A percentile compares a stretch with the other conserved stretches of the same genome.
phyloP scores from a whole-genome alignment of 2,329 filamentous ascomycete species.

The Dactylellina drechsleri region DNA sequence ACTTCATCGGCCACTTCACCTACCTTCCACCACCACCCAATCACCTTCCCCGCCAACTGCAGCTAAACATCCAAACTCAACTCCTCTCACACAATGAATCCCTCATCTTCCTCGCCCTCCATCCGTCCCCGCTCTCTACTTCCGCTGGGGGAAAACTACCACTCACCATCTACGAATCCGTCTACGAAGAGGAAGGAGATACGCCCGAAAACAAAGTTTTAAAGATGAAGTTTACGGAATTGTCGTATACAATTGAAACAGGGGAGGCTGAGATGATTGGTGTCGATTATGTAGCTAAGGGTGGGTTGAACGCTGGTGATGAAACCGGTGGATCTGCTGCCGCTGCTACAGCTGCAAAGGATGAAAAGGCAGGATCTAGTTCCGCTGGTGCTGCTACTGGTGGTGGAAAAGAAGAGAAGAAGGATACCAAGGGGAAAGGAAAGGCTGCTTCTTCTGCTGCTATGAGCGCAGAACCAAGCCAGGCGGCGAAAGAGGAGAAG shows the following conservation, averaged over 20 bases:
- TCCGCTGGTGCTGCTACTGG: neutral
- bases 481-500: conserved; percentile 52
- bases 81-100: conserved; percentile 82
- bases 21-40: conserved; percentile 72
- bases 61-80: conserved; percentile 73
- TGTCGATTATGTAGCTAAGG: conserved; percentile 89
- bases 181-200: conserved; percentile 75
- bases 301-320: conserved; percentile 76
- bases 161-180: conserved; percentile 88
- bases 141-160: conserved; percentile 75
- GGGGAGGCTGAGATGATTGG: conserved; percentile 98
- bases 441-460: conserved; percentile 56
- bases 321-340: conserved; percentile 57
- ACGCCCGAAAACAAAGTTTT: conserved; percentile 59
- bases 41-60: conserved; percentile 64
- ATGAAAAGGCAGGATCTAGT: conserved; percentile 41
- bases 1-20: conserved; percentile 93
- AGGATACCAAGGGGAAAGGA: conserved; percentile 58
- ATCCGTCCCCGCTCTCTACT: conserved; percentile 68
- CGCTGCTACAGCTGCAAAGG: conserved; percentile 59
- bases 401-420: conserved; percentile 59
- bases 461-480: conserved; percentile 5
- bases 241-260: conserved; percentile 89
- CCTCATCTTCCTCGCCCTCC: conserved; percentile 86
- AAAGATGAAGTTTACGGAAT: conserved; percentile 79